Conservation (phyloP, 2,329 filamentous ascomycete genomes). For the Cladosporium sp. region DNA sequence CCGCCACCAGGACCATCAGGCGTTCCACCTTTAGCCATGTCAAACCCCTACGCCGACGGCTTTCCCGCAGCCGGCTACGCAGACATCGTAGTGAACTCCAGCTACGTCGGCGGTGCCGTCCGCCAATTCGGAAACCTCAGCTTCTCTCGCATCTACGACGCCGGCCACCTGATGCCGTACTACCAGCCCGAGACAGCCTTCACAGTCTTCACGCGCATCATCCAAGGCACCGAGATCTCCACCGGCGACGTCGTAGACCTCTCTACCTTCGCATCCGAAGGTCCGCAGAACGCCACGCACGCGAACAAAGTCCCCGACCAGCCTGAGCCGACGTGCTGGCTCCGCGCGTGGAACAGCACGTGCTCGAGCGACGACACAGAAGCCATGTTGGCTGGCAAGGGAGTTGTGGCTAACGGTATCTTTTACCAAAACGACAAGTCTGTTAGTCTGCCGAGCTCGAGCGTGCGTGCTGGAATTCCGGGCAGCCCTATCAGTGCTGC, state of each 20-base stretch:
- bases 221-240: slow-evolving; percentile 47
- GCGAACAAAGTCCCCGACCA: slow-evolving; percentile 49
- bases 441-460: slow-evolving; percentile 33
- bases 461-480: slow-evolving; percentile 30
- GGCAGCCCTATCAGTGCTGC: slow-evolving; percentile 21
- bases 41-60: slow-evolving; percentile 41
- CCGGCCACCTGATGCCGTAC: slow-evolving; percentile 50
- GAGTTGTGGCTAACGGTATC: slow-evolving; percentile 58
- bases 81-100: slow-evolving; percentile 63
- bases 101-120: slow-evolving; percentile 67
- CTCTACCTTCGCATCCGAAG: slow-evolving; percentile 53
- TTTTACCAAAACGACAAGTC: slow-evolving; percentile 42
- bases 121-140: slow-evolving; percentile 68
- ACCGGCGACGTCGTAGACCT: slow-evolving; percentile 49
- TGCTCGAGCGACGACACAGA: slow-evolving; percentile 51
- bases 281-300: slow-evolving; percentile 54
- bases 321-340: slow-evolving; percentile 55
- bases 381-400: slow-evolving; percentile 47
- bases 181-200: slow-evolving; percentile 52
- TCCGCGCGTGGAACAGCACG: slow-evolving; percentile 49
- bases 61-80: slow-evolving; percentile 69
- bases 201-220: slow-evolving; percentile 50
- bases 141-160: slow-evolving; percentile 50
- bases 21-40: slow-evolving; percentile 16
- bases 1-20: background rate